Evolutionary conservation across 2,329 filamentous ascomycete genomes (phyloP), one percentile per base, ranked within the genome.

Genomic region (Magnaporthiopsis poae): DNA sequence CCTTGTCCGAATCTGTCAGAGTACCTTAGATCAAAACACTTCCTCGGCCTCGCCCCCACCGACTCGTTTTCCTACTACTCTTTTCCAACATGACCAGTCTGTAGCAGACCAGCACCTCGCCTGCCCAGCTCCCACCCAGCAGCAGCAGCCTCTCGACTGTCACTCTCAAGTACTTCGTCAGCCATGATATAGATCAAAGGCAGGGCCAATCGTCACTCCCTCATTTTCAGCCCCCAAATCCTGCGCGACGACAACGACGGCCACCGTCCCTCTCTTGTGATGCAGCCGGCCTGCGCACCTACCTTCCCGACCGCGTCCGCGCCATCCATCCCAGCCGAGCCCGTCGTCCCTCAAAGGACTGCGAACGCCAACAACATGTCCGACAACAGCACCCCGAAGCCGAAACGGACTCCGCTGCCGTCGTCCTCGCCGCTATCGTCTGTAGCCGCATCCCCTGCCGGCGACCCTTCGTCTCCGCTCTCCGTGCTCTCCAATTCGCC

Each of bases 401-500:
- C 46, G 46, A 56, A 56, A 13, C 46, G 46, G 46, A 56, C 46
- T 7, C 46, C 33, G 46, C 35, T 33, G 60, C 33, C 29, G 27
- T 33, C 46, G 15, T 65, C 63, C 7, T 65, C 63, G 25, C 63
- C 63, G 63, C 56, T 65, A 15, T 65, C 63, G 9, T 65, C 63
- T 27, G 15, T 65, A 25, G 52, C 29, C 27, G 25, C 60, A 15
- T 64, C 62, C 21, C 59, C 61, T 5, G 67, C 68, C 18, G 68
- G 69, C 4, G 71, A 78, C 15, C 79, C 79, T 33, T 85, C 82
- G 2, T 86, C 84, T 46, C 83, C 84, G 46, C 79, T 86, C 60
- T 86, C 84, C 2, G 74, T 80, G 36, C 77, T 86, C 63, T 83
- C 82, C 29, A 78, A 80, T 63, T 84, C 84, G 29, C 84, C 84